These are phyloP conservation scores for Diphasiastrum complanatum DNA, from an alignment of 83 land plant species.

Conservation along the genomic window DNA sequence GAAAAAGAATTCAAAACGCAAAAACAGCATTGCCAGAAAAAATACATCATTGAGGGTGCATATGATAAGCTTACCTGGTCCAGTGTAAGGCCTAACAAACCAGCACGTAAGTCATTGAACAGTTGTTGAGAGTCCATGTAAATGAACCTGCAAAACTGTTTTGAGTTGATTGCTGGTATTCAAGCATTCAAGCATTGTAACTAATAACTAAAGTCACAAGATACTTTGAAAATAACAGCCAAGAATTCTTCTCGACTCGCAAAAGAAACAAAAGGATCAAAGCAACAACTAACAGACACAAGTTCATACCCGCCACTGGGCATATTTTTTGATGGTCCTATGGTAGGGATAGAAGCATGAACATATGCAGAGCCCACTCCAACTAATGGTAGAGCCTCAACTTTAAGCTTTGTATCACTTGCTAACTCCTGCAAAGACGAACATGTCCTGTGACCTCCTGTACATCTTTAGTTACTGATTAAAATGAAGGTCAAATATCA, in stretches of 20 bases:
- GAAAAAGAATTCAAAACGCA: too few relatives aligned
- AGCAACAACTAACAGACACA: neutral
- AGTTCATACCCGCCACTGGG: constrained; percentile 35
- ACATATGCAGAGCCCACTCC: constrained; percentile 29
- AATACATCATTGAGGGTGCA: too few relatives aligned
- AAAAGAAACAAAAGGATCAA: neutral
- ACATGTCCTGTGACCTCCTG: too few relatives aligned
- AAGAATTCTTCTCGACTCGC: neutral
- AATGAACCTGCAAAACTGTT: constrained; percentile 19
- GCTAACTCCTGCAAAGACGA: too few relatives aligned
- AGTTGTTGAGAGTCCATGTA: constrained; percentile 22
- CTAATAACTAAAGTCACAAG: neutral
- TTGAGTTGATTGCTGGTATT: neutral
- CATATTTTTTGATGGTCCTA: constrained; percentile 26
- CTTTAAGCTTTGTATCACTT: neutral
- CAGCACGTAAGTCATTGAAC: constrained; percentile 26
- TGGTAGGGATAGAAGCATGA: constrained; percentile 16
- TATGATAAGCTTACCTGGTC: constrained; percentile 33
- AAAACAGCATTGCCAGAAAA: too few relatives aligned
- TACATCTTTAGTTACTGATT: too few relatives aligned
- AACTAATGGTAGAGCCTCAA: constrained; percentile 29
- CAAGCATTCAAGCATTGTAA: neutral
- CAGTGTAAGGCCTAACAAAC: constrained; percentile 21
- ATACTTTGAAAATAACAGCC: neutral
- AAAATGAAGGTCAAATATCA: too few relatives aligned